phyloP scores from a whole-genome alignment of 768 basidiomycete species.

The Tricholoma flavovirens region DNA sequence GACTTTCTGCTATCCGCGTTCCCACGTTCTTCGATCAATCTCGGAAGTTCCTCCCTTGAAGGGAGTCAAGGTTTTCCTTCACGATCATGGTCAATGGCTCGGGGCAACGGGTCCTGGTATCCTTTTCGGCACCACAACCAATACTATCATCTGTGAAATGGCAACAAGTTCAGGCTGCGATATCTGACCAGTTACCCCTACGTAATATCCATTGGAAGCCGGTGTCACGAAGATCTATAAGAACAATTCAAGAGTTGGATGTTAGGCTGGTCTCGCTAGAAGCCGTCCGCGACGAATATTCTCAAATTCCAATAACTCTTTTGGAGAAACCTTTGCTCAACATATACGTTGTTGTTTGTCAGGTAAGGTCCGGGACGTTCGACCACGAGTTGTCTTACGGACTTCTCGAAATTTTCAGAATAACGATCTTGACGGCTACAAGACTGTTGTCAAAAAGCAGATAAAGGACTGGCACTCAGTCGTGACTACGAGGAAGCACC shows the following conservation, averaged over 20 bases:
- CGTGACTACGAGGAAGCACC: constrained; percentile 64
- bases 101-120: constrained; percentile 52
- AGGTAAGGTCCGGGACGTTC: constrained; percentile 44
- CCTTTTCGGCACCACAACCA: constrained; percentile 58
- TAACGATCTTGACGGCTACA: constrained; percentile 69
- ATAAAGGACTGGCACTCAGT: constrained; percentile 87
- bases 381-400: not conserved
- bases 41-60: too few species aligned
- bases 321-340: constrained; percentile 86
- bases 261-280: constrained; percentile 68
- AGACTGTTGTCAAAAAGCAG: constrained; percentile 69
- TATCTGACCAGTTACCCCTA: constrained; percentile 74
- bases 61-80: not conserved
- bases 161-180: constrained; percentile 58
- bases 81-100: constrained; percentile 17
- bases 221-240: constrained; percentile 57
- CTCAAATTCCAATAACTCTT: constrained; percentile 70
- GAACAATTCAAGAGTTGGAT: constrained; percentile 87
- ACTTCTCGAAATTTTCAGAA: constrained; percentile 49
- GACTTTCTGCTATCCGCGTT: not conserved
- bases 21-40: constrained; percentile 18
- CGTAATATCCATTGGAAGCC: constrained; percentile 93
- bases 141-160: constrained; percentile 70
- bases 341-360: constrained; percentile 81
- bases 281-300: constrained; percentile 62